Conservation (phyloP, 2,329 filamentous ascomycete species). For the Sordariomycetes sp. region DNA sequence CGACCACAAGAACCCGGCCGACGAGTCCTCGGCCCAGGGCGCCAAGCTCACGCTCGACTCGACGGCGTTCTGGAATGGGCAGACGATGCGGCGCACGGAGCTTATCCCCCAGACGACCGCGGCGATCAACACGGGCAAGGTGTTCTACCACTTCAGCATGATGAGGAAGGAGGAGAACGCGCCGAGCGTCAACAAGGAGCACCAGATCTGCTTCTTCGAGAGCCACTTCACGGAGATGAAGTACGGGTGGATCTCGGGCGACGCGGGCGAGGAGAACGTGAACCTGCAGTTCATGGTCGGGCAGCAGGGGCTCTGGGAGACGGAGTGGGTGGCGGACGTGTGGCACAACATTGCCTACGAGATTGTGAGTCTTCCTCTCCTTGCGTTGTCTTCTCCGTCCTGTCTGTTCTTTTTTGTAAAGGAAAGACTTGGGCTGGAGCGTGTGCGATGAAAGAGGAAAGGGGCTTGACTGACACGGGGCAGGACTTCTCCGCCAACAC, state of each 20-base stretch:
- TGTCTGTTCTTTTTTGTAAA: background rate
- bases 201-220: conserved; percentile 55
- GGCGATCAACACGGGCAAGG: conserved; percentile 53
- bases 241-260: conserved; percentile 47
- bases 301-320: conserved; percentile 51
- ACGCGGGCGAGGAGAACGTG: conserved; percentile 30
- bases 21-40: conserved; percentile 50
- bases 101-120: conserved; percentile 60
- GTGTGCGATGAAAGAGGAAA: background rate
- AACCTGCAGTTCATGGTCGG: conserved; percentile 55
- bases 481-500: conserved; percentile 48
- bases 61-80: conserved; percentile 61
- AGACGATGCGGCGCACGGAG: conserved; percentile 63
- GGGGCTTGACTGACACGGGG: background rate
- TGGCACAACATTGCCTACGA: conserved; percentile 72
- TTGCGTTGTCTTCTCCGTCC: background rate
- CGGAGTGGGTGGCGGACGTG: conserved; percentile 47
- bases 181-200: conserved; percentile 52
- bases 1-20: conserved; percentile 54
- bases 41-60: conserved; percentile 55
- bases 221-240: conserved; percentile 68
- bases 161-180: conserved; percentile 47
- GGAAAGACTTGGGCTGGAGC: background rate
- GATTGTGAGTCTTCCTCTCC: conserved; percentile 25
- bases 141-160: conserved; percentile 65